Conservation (phyloP, 306 rosid species). For the Rosa rugosa region DNA sequence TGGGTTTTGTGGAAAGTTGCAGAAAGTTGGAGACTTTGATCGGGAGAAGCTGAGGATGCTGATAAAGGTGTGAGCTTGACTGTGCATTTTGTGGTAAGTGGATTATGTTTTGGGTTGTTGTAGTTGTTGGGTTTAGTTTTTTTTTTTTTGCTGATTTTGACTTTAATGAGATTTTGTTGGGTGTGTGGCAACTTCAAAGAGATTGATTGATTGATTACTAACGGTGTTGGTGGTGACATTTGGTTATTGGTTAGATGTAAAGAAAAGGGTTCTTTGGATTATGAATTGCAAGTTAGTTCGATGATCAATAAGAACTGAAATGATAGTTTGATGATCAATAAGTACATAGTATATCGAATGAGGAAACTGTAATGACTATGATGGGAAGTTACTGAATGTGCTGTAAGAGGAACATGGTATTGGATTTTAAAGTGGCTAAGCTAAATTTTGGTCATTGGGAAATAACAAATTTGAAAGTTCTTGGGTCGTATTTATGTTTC, state of each 20-base stretch:
- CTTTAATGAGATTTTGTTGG: background rate
- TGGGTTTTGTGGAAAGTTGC: conserved; percentile 29
- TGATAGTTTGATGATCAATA: conserved; percentile 19
- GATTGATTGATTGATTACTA: background rate
- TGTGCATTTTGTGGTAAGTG: conserved; percentile 22
- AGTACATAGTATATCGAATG: conserved; percentile 3
- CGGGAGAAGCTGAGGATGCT: conserved; percentile 14
- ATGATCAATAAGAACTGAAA: conserved; percentile 16
- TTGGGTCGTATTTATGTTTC: background rate
- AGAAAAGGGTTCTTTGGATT: background rate
- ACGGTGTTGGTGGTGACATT: background rate
- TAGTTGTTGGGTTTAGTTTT: conserved; percentile 20
- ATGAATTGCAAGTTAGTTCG: conserved; percentile 9
- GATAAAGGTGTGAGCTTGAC: conserved; percentile 8
- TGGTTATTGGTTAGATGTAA: background rate
- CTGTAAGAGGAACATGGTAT: conserved; percentile 5
- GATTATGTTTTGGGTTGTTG: background rate
- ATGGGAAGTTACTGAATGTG: conserved; percentile 19
- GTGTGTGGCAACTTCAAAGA: background rate
- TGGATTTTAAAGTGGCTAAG: conserved; percentile 11
- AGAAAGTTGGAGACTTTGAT: conserved; percentile 25
- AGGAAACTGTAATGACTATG: conserved; percentile 17
- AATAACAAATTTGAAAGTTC: background rate
- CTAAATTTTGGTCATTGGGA: background rate
- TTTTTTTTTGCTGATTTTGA: conserved; percentile 2